Base-by-base conservation (phyloP, 345 rosid species). In the Eucalyptus sp. region DNA sequence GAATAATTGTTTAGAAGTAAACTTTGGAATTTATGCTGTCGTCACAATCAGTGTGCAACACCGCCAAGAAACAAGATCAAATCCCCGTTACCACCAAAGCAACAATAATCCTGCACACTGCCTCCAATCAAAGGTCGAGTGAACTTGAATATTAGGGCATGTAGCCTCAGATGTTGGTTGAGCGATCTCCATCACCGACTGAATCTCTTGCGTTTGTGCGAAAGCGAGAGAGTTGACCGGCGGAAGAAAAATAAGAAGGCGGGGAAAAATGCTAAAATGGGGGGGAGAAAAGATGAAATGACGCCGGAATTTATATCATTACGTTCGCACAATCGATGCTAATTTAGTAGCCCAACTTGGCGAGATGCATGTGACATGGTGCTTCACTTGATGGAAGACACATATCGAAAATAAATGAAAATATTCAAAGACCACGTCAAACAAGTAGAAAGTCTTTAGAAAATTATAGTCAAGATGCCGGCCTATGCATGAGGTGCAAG, bases 281-380 rank as follows among this genome's bases (percentile, higher is more conserved):
- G 37, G 37, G 37, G 8, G 1, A 29, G 8, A 66, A 66, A n/a
- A 20, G 62, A 25, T 7, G 41, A 66, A 66, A 66, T 7, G 41
- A 66, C 2, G 37, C 9, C 5, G 0, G 20, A 31, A n/a, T n/a
- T 64, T 3, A 29, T 4, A 64, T 64, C 1, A n/a, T 64, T 3
- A 14, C 9, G 12, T 66, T 15, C 0, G 22, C 10, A 66, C 20
- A n/a, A n/a, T 15, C 76, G 10, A 4, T 66, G 79, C 41, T 66
- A 4, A n/a, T 66, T 8, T n/a, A n/a, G 22, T 17, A 66, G 18
- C 79, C 37, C 79, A n/a, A 8, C 41, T 66, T 66, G 16, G 20
- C 2, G 12, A 33, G 20, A 33, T 13, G 44, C 18, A 3, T 33
- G 80, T 9, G 13, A 68, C 44, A 27, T 9, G 80, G 44, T 17